Base-by-base conservation (phyloP, 768 basidiomycete genomes). In the Suillus spraguei region DNA sequence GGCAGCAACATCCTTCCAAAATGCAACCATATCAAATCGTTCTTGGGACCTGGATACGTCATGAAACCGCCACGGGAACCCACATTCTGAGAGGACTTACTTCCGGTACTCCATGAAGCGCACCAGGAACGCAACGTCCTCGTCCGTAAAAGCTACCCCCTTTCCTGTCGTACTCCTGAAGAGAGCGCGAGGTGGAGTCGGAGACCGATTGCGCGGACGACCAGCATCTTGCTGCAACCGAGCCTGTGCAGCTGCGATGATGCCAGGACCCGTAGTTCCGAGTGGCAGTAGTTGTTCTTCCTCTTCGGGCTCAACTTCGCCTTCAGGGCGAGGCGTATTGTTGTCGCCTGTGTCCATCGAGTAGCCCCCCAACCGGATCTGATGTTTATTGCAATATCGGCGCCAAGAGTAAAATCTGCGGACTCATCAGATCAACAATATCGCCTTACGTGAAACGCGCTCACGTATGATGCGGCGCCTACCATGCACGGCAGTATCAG, bases 381-480 rank as follows among this genome's bases (percentile, higher is more conserved):
- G 91, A 73, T 95, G 92, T 71, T 94, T 95, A 72, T 95, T 95
- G 78, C 93, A 95, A 70, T 94, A 95, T 50, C 93, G 86, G 46
- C 93, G 85, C 93, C 93, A 95, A 1, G 92, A 94, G 72, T 93
- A 94, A 72, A 94, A 94, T 13, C 92, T 94, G 61, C 24, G 59
- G 60, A 46, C 63, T 59, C 35, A 55, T 62, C 33, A 24, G n/a
- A 16, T 33, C 50, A 16, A 22, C 11, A 44, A 49, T 5, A 22
- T 3, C 8, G 11, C 32, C 2, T 17, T 11, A 16, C 7, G 6
- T 11, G 16, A 44, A 20, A 33, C 16, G 7, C 46, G 66, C 87
- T 69, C 79, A 92, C 90, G 93, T 94, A 75, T 95, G 93, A 75
- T 95, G 93, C 20, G 93, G 92, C 33, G 93, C 92, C 89, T 92